A percentile compares a stretch with the other conserved stretches of the same genome.
Conservation (phyloP, 2,329 filamentous ascomycete genomes). For the Paraconiothyrium brasiliense region DNA sequence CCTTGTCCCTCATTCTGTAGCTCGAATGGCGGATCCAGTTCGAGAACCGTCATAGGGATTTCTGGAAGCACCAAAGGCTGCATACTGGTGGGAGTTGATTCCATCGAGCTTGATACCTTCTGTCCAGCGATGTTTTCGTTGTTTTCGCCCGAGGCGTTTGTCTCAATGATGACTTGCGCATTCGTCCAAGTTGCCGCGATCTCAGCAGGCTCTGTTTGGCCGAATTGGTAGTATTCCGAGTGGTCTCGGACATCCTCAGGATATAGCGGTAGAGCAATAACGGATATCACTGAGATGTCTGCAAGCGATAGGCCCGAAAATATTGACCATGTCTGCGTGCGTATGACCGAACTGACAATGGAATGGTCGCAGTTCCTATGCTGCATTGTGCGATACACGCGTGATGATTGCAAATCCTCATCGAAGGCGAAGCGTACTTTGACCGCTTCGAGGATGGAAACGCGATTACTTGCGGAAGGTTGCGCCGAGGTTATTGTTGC, state of each 20-base stretch:
- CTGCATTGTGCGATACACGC: constrained; percentile 16
- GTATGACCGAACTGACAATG: constrained; percentile 14
- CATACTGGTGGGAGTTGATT: neutral
- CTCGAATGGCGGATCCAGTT: no score
- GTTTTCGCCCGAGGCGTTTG: neutral
- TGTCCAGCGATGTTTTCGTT: neutral
- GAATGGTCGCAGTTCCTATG: constrained; percentile 11
- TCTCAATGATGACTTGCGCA: neutral
- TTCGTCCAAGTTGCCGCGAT: neutral
- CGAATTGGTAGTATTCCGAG: constrained; percentile 41
- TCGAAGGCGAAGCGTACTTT: constrained; percentile 17
- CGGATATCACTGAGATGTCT: constrained; percentile 17
- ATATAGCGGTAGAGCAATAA: constrained; percentile 18
- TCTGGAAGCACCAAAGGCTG: neutral
- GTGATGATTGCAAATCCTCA: constrained; percentile 16
- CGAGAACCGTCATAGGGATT: neutral
- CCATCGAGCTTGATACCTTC: neutral
- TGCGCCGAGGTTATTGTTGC: constrained; percentile 4
- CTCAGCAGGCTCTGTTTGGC: neutral
- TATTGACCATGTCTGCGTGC: constrained; percentile 19
- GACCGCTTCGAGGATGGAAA: neutral
- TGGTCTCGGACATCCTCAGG: constrained; percentile 78
- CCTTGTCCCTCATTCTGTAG: no score
- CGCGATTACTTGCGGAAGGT: neutral
- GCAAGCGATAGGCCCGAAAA: constrained; percentile 19